Evolutionary conservation across 805 yeast species (phyloP), one percentile per base, ranked within the genome.

Genomic region (Monosporozyma unispora): DNA sequence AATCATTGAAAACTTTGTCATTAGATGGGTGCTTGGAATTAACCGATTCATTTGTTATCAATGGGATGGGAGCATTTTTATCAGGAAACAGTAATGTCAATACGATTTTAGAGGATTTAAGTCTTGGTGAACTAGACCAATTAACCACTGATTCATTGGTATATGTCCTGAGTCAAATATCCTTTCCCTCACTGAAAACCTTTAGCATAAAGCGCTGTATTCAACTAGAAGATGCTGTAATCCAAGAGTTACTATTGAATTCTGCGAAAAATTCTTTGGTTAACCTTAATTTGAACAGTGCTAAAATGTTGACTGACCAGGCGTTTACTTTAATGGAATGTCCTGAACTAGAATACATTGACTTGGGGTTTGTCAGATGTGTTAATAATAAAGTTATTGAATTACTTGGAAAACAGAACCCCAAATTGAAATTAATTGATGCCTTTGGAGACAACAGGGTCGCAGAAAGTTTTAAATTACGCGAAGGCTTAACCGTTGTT

Each of bases 401-500:
- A 23, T 59, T 75, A 27, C 56, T 88, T 19, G 75, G 84, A 2
- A 67, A 74, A 25, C 73, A 76, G 10, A 86, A 93, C 53, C 76
- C 81, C 0, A 77, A 77, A 44, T 66, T 91, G 50, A 73, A 75
- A 44, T 72, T 85, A 14, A 61, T 91, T 49, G 95, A 87, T 57
- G 90, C 87, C 14, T 88, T 82, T 63, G 96, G 96, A 1, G 73
- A 84, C 60, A 86, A 84, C 60, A 70, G 80, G 57, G 78, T 88
- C 51, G 78, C 89, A 1, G 68, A 73, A 8, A 70, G 71, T 23
- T 83, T 86, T 0, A 66, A 64, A 3, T 63, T 76, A 1, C 69
- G 83, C 48, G 69, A 70, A 4, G 84, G 80, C 12, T 62, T 87
- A 37, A 75, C 77, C 49, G 70, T 87, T 6, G 79, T 86, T 50